Evolutionary conservation across 306 rosid species (phyloP).

Genomic region (Fragaria nilgerrensis): DNA sequence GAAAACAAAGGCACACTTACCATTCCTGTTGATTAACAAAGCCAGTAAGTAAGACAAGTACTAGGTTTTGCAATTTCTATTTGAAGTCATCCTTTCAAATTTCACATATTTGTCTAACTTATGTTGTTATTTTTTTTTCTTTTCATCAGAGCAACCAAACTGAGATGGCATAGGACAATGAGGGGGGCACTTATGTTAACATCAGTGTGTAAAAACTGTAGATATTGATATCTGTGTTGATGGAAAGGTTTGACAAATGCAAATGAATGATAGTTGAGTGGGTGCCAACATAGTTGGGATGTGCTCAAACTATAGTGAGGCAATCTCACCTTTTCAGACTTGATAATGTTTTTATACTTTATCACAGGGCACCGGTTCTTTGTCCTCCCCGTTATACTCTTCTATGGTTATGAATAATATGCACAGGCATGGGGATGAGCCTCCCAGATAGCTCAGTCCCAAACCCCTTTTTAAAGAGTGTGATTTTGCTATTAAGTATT

Average conservation of each 20-base stretch:
- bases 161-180: too few species aligned
- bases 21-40: too few species aligned
- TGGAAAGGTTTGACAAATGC: background rate
- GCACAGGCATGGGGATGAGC: too few species aligned
- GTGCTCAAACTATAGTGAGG: background rate
- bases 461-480: too few species aligned
- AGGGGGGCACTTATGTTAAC: too few species aligned
- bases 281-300: background rate
- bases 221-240: background rate
- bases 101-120: too few species aligned
- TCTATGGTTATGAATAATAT: too few species aligned
- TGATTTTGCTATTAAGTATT: too few species aligned
- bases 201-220: background rate
- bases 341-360: background rate
- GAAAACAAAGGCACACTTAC: background rate
- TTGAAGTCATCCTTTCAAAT: background rate
- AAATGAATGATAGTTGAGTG: background rate
- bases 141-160: too few species aligned
- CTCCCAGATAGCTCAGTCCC: too few species aligned
- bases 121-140: too few species aligned
- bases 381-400: background rate
- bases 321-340: background rate
- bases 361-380: background rate
- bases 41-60: background rate
- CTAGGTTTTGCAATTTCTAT: background rate